Conservation (phyloP, 1,284 basidiomycete genomes). For the Cryptococcus deneoformans region DNA sequence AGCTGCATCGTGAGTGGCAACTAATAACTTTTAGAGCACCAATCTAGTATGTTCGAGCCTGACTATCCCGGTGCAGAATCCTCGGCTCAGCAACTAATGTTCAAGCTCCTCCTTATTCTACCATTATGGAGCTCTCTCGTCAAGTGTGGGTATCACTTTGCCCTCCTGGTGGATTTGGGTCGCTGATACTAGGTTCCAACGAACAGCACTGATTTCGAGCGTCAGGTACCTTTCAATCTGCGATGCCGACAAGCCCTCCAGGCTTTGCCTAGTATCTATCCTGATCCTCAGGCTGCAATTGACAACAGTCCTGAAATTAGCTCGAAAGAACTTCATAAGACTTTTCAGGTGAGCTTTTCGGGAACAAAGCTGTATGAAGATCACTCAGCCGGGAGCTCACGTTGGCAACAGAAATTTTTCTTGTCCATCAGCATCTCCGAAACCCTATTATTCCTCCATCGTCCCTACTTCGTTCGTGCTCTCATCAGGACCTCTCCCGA, state of each 20-base stretch:
- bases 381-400: too few relatives aligned
- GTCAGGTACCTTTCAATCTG: conserved; percentile 22
- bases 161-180: too few relatives aligned
- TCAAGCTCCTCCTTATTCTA: too few relatives aligned
- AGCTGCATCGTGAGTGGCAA: neutral
- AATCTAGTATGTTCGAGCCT: too few relatives aligned
- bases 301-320: conserved; percentile 19
- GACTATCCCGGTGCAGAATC: too few relatives aligned
- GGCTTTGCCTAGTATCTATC: conserved; percentile 20
- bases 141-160: too few relatives aligned
- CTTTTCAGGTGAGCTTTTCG: too few relatives aligned
- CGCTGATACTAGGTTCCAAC: too few relatives aligned
- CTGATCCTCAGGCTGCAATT: conserved; percentile 14
- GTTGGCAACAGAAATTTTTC: conserved; percentile 23
- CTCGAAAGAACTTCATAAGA: conserved; percentile 17
- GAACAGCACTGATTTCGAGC: conserved; percentile 16
- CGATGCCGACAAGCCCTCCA: conserved; percentile 23
- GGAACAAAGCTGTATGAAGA: too few relatives aligned
- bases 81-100: too few relatives aligned
- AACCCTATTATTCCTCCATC: conserved; percentile 25
- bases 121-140: too few relatives aligned
- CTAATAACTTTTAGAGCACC: too few relatives aligned
- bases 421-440: conserved; percentile 22
- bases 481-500: conserved; percentile 27
- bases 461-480: conserved; percentile 36